Evolutionary conservation across 2,329 filamentous ascomycete genomes (phyloP).

Genomic region (Cladosporium phlei): DNA sequence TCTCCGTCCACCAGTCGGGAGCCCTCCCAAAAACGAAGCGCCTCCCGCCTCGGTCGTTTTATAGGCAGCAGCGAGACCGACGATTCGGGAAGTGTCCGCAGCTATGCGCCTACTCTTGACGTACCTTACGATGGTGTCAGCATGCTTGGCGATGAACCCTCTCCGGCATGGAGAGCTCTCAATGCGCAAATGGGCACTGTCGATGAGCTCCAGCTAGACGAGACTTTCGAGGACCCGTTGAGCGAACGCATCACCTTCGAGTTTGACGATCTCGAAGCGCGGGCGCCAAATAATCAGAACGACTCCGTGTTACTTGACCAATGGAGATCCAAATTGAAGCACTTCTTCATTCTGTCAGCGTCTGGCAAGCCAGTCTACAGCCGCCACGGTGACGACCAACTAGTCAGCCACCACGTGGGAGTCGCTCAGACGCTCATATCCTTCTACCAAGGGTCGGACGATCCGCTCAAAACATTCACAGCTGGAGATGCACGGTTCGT

Average conservation of each 20-base stretch:
- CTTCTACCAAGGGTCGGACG: constrained; percentile 78
- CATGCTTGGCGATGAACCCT: constrained; percentile 67
- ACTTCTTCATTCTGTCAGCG: constrained; percentile 93
- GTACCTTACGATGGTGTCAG: constrained; percentile 72
- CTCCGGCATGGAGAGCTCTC: constrained; percentile 64
- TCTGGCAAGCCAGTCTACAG: constrained; percentile 98
- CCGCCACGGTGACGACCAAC: constrained; percentile 80
- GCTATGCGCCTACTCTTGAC: constrained; percentile 60
- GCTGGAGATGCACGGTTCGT: constrained; percentile 85
- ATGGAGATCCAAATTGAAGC: constrained; percentile 93
- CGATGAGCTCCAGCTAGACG: constrained; percentile 56
- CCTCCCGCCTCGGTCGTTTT: constrained; percentile 37
- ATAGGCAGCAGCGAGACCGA: constrained; percentile 53
- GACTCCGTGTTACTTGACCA: constrained; percentile 57
- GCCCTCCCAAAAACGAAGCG: constrained; percentile 37
- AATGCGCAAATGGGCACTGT: constrained; percentile 55
- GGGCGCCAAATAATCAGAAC: constrained; percentile 49
- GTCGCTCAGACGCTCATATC: constrained; percentile 97
- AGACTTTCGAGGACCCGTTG: constrained; percentile 42
- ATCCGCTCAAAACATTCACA: constrained; percentile 75
- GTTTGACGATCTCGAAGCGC: constrained; percentile 68
- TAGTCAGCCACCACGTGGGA: constrained; percentile 91
- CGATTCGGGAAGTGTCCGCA: constrained; percentile 62
- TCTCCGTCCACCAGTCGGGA: constrained; percentile 29
- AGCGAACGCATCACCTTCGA: constrained; percentile 68